A percentile compares a stretch with the other conserved stretches of the same genome.
Evolutionary conservation across 2,329 filamentous ascomycete genomes (phyloP).

Genomic region (Davidsoniella australis): DNA sequence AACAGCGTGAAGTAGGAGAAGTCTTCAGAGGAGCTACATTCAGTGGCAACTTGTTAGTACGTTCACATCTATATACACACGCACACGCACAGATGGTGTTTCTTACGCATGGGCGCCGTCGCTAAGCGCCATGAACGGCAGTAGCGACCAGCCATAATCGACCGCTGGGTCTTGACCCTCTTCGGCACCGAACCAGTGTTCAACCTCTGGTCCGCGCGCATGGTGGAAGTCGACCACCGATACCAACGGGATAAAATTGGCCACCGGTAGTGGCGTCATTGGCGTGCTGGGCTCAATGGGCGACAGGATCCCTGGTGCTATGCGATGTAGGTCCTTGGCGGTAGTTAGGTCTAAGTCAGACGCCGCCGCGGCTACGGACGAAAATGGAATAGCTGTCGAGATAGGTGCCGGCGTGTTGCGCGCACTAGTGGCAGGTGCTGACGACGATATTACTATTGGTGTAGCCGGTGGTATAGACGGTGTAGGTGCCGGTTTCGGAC

Average conservation of each 20-base stretch:
- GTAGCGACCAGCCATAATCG: constrained; percentile 76
- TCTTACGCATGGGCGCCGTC: constrained; percentile 87
- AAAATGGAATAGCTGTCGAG: background rate
- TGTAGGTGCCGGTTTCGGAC: background rate
- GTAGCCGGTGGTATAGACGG: background rate
- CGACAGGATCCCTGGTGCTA: constrained; percentile 6
- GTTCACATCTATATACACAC: background rate
- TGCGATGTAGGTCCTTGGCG: background rate
- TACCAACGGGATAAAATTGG: constrained; percentile 48
- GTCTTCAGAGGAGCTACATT: constrained; percentile 63
- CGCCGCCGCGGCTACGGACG: background rate
- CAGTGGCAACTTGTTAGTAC: background rate
- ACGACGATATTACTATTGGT: background rate
- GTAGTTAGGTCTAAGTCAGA: background rate
- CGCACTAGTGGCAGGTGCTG: too few relatives aligned
- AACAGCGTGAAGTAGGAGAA: constrained; percentile 96
- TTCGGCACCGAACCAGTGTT: constrained; percentile 68
- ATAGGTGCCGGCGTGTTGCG: too few relatives aligned
- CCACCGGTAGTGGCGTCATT: constrained; percentile 16
- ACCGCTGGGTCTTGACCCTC: constrained; percentile 61
- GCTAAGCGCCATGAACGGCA: constrained; percentile 93
- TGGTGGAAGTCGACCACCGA: constrained; percentile 75
- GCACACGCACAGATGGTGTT: background rate
- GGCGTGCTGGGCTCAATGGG: constrained; percentile 12
- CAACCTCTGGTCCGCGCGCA: constrained; percentile 78